Conservation (phyloP, 495 filamentous ascomycete genomes). For the Halenospora varia region DNA sequence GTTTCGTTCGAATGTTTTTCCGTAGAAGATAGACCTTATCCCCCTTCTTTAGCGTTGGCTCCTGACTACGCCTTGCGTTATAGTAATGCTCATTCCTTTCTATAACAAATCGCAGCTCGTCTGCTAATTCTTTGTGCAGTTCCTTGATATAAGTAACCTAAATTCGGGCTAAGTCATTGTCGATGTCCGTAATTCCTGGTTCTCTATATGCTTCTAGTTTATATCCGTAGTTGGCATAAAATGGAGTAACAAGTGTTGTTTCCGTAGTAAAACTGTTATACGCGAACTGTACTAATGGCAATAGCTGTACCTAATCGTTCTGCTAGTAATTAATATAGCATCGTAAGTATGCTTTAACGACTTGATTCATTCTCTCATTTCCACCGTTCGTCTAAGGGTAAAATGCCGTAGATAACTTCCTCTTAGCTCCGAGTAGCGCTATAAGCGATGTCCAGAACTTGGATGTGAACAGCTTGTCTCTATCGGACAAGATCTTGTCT, state of each 20-base stretch:
- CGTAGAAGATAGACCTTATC: slow-evolving; percentile 30
- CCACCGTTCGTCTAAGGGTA: slow-evolving; percentile 8
- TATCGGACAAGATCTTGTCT: slow-evolving; percentile 6
- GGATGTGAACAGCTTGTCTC: slow-evolving; percentile 10
- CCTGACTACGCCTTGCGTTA: neutral
- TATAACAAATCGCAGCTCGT: neutral
- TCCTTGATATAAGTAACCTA: neutral
- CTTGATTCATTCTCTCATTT: slow-evolving; percentile 20
- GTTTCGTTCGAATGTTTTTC: slow-evolving; percentile 30
- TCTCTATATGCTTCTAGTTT: too few relatives aligned
- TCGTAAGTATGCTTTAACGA: slow-evolving; percentile 21
- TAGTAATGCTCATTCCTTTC: neutral
- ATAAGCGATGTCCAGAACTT: slow-evolving; percentile 7
- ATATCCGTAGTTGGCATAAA: too few relatives aligned
- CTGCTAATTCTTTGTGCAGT: neutral
- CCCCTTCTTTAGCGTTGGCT: slow-evolving; percentile 22
- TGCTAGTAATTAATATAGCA: slow-evolving; percentile 22
- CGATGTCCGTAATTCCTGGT: too few relatives aligned
- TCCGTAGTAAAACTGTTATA: neutral
- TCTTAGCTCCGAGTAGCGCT: neutral
- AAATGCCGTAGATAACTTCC: slow-evolving; percentile 8
- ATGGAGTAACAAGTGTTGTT: too few relatives aligned
- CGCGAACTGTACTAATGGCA: slow-evolving; percentile 12
- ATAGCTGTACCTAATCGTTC: slow-evolving; percentile 16
- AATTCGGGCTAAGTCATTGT: neutral